Evolutionary conservation across 352 stramenopile species (phyloP), one percentile per base, ranked within the genome.

Genomic region (Globisporangium sylvaticum): DNA sequence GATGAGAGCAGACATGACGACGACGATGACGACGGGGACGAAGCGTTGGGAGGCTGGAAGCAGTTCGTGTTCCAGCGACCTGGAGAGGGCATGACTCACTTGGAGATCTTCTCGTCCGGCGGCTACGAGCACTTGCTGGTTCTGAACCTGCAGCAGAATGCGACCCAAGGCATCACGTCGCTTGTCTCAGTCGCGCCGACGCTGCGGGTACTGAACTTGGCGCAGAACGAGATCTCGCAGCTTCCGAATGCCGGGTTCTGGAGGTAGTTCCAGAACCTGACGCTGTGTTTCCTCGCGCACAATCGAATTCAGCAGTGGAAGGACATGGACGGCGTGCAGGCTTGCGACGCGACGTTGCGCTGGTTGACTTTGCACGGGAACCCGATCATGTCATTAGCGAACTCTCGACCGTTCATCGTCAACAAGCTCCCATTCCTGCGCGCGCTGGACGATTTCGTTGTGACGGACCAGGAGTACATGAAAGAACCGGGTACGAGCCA

Each of bases 321-420:
- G 1, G 72, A 88, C 27, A 72, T 90, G 3, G 71, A 82, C 56
- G 79, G 82, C 1, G 52, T 92, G 9, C 57, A 74, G 46, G 74
- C 74, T 2, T 87, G 77, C 64, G 59, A 69, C 1, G n/a, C 52
- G 0, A 72, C 72, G 6, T 65, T 92, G 20, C 67, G 77, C 15
- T 94, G 86, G 86, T 74, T 94, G 31, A 80, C 69, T 2, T 54
- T 92, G 20, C 61, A 82, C 0, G 76, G 77, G 27, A 94, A 94
- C 31, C 83, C 86, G 20, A 67, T 92, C 67, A 89, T 87, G 79
- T 58, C 64, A 0, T 61, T 79, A 6, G 70, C 70, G 27, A 83
- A 87, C 42, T 76, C 83, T 14, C 83, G 86, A 12, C 73, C 70
- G 24, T 89, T 90, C 55, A 53, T 94, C n/a, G 73, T 92, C 34